Evolutionary conservation across 352 stramenopile species (phyloP), one percentile per base, ranked within the genome.

Genomic region (Phytopythium vexans): DNA sequence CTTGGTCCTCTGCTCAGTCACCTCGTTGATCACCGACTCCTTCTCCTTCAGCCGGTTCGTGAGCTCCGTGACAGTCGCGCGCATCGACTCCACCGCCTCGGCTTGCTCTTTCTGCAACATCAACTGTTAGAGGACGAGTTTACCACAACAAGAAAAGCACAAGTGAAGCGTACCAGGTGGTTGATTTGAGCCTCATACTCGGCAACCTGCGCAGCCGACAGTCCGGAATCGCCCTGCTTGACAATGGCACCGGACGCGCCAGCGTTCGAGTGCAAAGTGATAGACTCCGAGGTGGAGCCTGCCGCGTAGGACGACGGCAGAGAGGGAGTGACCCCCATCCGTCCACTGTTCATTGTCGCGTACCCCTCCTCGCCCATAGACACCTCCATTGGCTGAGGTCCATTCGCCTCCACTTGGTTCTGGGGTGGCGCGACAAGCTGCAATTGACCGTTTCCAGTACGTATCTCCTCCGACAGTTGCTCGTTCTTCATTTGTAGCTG

Each of bases 41-140:
- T 95, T 95, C 49, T 92, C 85, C 53, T 95, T 95, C n/a, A 95
- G 60, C 35, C 82, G 70, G 51, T 89, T 90, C 8, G 85, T 95
- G 50, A 95, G 64, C 44, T 92, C 77, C 0, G 71, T 65, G 33
- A 93, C 82, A 2, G 85, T 92, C 43, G 74, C 81, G n/a, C 85
- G 85, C 54, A 86, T 70, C 42, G 85, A 95, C 35, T 92, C 82
- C 6, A 72, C 72, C 1, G 69, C 72, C 58, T 95, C 85, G 1
- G 70, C 64, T 33, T 87, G 73, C n/a, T 66, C 60, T 70, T 87
- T 72, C 66, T 79, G 53, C 39, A 58, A 14, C 21, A 27, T 27
- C 21, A 27, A 27, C 21, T 27, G 32, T 38, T 39, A 16, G 6
- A 54, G 32, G 53, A 27, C 31, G 37, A 45, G 32, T 46, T 51